Base-by-base conservation (phyloP, 768 basidiomycete genomes). In the Leucocoprinus sp. region DNA sequence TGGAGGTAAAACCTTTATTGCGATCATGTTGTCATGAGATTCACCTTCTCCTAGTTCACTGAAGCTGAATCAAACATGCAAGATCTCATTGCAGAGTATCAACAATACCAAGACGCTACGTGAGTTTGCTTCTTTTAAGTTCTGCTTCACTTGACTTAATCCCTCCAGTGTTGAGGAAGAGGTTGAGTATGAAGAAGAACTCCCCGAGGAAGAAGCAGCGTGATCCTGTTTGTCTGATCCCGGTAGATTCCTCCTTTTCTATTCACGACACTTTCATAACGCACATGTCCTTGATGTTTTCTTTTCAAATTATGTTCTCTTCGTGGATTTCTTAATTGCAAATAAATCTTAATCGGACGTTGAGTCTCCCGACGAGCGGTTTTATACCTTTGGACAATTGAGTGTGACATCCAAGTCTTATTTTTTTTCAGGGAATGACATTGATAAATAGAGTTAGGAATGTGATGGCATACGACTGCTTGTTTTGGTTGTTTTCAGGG, bases 1-100 rank as follows among this genome's bases (percentile, higher is more conserved):
- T 92, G 89, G 89, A 93, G 74, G 76, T 76, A 42, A 36, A n/a
- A 71, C 61, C 17, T 29, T 27, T 3, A 15, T 22, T 24, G 1
- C 7, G 15, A 4, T 15, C 27, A 3, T 26, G 26, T 39, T 35
- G 15, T 2, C n/a, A 41, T 50, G 17, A 44, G 34, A 41, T 37
- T 17, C 40, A 14, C 19, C 14, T 6, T 14, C 36, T 49, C 54
- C 9, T 54, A 82, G 78, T 92, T 97, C 78, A 93, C 95, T 52
- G 95, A 98, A 67, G 95, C 93, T 46, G 93, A 98, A 70, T 93
- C 89, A 53, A 97, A 97, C 79, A 93, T 97, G 92, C 92, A 96
- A 64, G 95, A 97, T 72, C 74, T 98, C 53, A 89, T 97, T 50
- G 91, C 93, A 42, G 95, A 98, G 69, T 97, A 96, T 70, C 91